phyloP scores from a whole-genome alignment of 2,329 filamentous ascomycete genomes.

The Verticillium tricorpus region DNA sequence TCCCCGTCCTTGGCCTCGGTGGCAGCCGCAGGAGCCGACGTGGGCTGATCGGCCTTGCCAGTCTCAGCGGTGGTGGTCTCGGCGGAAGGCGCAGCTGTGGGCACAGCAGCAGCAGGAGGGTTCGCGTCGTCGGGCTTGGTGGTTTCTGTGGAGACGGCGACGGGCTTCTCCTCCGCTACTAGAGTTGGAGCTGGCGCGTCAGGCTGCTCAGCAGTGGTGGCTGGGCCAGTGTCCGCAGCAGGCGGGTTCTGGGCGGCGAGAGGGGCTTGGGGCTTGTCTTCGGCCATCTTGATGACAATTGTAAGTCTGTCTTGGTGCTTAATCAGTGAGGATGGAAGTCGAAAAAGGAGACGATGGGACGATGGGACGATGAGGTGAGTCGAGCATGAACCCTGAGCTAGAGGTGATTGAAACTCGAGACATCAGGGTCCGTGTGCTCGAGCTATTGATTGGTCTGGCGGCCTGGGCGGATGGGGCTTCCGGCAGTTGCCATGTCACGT shows the following conservation, averaged over 20 bases:
- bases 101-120: background rate
- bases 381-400: background rate
- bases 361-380: background rate
- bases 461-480: background rate
- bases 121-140: background rate
- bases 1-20: conserved; percentile 19
- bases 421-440: background rate
- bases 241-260: background rate
- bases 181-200: background rate
- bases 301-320: background rate
- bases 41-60: background rate
- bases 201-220: background rate
- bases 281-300: background rate
- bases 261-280: background rate
- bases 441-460: background rate
- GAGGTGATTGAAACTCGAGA: background rate
- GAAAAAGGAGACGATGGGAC: background rate
- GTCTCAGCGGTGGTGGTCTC: background rate
- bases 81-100: background rate
- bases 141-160: background rate
- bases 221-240: background rate
- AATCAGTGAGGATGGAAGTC: background rate
- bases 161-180: background rate
- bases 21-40: conserved; percentile 5
- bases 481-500: background rate